Evolutionary conservation across 495 filamentous ascomycete genomes (phyloP), one percentile per base, ranked within the genome.

Genomic region (Penicillium silybi): DNA sequence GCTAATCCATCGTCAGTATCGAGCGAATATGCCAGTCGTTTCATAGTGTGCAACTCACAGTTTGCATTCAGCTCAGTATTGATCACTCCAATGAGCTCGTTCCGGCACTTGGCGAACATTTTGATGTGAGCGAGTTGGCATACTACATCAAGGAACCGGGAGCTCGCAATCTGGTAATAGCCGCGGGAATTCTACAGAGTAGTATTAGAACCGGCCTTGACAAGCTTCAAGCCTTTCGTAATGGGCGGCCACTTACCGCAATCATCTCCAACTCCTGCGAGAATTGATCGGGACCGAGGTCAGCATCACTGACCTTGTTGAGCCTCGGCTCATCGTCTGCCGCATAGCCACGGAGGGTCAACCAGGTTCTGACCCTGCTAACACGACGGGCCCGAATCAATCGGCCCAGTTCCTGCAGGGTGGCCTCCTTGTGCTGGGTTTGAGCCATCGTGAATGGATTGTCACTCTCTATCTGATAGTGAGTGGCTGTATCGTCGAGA

Each of bases 131-230:
- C 66, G 1, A 66, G 65, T 51, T 75, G 68, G 26, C 73, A 78
- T 0, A 84, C 58, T 0, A 64, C 55, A 29, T 84, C 80, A 0
- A 78, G 54, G 41, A 83, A 79, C 11, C 80, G 61, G 2, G 55
- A 65, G 20, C 64, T 75, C 0, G 80, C 81, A 15, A 80, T 62
- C 9, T 78, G 68, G 44, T 85, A 85, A 50, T 83, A 84, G 0
- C 68, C 78, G 6, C 71, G 61, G 0, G 76, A 63, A 16, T 57
- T 67, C 76, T 78, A 32, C 11, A 32, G 0, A 10, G 11, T 6
- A 29, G 2, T 6, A 13, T 32, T 32, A 32, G 26, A 4, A 32
- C 10, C 11, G 13, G 9, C 11, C 13, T 4, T 32, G 22, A 23
- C 6, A 2, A 23, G 6, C 13, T 10, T 15, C 10, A 13, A 32